Conservation (phyloP, 257 asterid genomes). For the Apocynum venetum region DNA sequence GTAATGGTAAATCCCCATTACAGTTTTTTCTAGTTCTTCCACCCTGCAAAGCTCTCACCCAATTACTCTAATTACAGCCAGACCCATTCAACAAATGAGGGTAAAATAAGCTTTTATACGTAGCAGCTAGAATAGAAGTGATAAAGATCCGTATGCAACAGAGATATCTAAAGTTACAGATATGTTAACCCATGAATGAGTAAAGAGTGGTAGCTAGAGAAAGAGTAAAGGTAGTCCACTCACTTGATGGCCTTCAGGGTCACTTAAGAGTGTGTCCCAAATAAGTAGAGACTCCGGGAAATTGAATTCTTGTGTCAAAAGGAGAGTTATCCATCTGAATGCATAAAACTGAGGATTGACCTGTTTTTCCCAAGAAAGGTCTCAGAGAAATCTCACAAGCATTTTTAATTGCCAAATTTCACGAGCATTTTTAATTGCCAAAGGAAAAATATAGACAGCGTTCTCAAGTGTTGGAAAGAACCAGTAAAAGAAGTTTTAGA, state of each 20-base stretch:
- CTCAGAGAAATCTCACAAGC: neutral
- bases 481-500: neutral
- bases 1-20: neutral
- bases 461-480: neutral
- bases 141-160: neutral
- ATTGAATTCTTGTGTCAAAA: constrained; percentile 88
- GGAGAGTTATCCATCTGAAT: constrained; percentile 98
- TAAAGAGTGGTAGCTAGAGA: neutral
- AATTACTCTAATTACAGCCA: neutral
- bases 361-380: constrained; percentile 38
- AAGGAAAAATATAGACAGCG: neutral
- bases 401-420: neutral
- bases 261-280: constrained; percentile 95
- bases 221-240: constrained; percentile 19
- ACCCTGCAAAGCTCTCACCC: neutral
- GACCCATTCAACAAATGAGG: too few species aligned
- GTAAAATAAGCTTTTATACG: neutral
- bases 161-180: neutral
- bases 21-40: neutral
- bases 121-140: neutral
- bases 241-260: constrained; percentile 97
- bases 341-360: constrained; percentile 98
- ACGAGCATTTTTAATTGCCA: neutral
- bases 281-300: constrained; percentile 73
- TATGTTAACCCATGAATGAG: neutral